These are phyloP conservation scores for Phytophthora kernoviae DNA, from an alignment of 352 stramenopile species.

Conservation along the genomic window DNA sequence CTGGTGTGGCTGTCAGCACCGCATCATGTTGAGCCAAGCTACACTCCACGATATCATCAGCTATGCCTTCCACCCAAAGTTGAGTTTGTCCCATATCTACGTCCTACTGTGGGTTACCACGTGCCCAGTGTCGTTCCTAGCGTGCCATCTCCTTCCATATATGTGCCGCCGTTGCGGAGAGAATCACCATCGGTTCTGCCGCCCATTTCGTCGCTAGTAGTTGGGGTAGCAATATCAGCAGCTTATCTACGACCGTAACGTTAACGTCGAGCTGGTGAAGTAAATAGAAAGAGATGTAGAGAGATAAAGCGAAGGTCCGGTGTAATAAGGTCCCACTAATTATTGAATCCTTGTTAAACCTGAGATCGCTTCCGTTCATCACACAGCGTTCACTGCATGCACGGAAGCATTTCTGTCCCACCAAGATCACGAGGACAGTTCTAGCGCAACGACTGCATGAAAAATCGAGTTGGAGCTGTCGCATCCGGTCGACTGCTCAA, in stretches of 20 bases:
- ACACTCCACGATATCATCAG: constrained; percentile 24
- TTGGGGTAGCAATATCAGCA: constrained; percentile 11
- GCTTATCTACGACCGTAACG: constrained; percentile 2
- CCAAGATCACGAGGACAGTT: not conserved
- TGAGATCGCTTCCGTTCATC: not conserved
- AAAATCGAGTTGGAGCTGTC: not conserved
- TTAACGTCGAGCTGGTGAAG: constrained; percentile 18
- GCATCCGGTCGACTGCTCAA: constrained; percentile 3
- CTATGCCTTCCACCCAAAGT: constrained; percentile 16
- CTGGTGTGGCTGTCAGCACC: constrained; percentile 10
- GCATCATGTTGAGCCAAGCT: constrained; percentile 14
- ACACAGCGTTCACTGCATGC: not conserved
- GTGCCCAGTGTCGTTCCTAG: constrained; percentile 5
- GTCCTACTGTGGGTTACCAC: constrained; percentile 17
- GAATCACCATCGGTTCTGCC: constrained; percentile 46
- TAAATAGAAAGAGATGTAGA: not conserved
- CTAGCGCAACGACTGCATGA: constrained; percentile 1
- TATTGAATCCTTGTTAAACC: not conserved
- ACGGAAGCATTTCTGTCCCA: not conserved
- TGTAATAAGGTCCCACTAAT: constrained; percentile 5
- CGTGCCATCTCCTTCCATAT: constrained; percentile 8
- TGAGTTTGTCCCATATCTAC: constrained; percentile 4
- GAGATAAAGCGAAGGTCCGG: not conserved
- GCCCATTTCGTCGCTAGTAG: constrained; percentile 59
- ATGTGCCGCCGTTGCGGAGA: constrained; percentile 42